phyloP scores from a whole-genome alignment of 73 alveolate genomes.

The Halteria grandinella region DNA sequence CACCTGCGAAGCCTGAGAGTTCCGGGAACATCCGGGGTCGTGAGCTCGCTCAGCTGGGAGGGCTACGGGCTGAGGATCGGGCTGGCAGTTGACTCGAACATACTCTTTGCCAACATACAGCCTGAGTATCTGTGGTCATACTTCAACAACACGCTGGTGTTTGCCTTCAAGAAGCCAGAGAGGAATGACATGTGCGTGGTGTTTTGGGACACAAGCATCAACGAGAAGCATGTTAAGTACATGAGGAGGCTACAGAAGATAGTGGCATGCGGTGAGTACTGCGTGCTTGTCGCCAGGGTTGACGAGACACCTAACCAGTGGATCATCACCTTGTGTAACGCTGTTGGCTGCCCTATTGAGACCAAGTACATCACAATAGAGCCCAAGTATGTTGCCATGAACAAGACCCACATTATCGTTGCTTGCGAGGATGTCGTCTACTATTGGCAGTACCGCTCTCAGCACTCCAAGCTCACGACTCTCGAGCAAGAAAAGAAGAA shows the following conservation, averaged over 20 bases:
- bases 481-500: constrained; percentile 77
- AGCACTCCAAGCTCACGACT: constrained; percentile 54
- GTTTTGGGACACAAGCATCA: constrained; percentile 95
- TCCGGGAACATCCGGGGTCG: constrained; percentile 75
- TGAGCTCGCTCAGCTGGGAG: constrained; percentile 92
- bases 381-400: constrained; percentile 97
- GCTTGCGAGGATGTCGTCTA: constrained; percentile 86
- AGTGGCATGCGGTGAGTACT: constrained; percentile 84
- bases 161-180: constrained; percentile 94
- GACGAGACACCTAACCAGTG: constrained; percentile 71
- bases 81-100: constrained; percentile 94
- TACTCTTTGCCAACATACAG: constrained; percentile 96
- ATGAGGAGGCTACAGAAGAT: constrained; percentile 76
- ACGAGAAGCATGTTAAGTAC: constrained; percentile 85
- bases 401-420: constrained; percentile 95
- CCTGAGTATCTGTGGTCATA: constrained; percentile 97
- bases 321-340: constrained; percentile 91
- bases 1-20: constrained; percentile 91
- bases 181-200: constrained; percentile 96
- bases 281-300: constrained; percentile 78
- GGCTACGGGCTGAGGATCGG: constrained; percentile 98
- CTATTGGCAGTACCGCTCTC: constrained; percentile 80
- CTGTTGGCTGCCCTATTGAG: constrained; percentile 98
- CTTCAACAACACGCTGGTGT: constrained; percentile 96
- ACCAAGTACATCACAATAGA: constrained; percentile 93